A percentile compares a stretch with the other conserved stretches of the same genome.
Conservation (phyloP, 257 asterid species). For the Solanum gracilifrons region DNA sequence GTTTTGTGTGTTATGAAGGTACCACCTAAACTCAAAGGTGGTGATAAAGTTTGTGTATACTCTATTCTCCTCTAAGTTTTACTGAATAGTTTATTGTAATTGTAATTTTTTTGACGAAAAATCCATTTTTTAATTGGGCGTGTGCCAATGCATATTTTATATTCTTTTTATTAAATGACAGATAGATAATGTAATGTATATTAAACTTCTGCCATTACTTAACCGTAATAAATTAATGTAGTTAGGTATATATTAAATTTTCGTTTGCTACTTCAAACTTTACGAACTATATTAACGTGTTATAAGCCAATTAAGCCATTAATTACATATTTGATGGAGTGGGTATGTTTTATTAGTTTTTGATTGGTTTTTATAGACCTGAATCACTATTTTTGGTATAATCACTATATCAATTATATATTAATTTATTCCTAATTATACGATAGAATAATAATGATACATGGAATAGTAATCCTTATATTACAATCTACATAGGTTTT, state of each 20-base stretch:
- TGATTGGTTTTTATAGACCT: background rate
- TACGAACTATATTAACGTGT: background rate
- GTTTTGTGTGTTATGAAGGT: background rate
- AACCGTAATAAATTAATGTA: background rate
- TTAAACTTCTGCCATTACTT: background rate
- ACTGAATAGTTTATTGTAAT: background rate
- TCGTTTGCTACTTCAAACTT: background rate
- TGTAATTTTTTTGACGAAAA: background rate
- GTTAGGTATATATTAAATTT: background rate
- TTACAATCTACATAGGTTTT: background rate
- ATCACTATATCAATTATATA: background rate
- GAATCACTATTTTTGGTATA: background rate
- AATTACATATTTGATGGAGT: background rate
- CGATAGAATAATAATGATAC: background rate
- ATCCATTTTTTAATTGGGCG: background rate
- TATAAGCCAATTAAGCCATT: background rate
- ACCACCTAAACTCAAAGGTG: background rate
- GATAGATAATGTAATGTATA: background rate
- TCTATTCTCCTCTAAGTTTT: fast-evolving
- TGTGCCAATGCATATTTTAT: background rate
- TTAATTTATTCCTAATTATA: background rate
- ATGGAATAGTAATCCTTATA: background rate
- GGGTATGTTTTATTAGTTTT: background rate
- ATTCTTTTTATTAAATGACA: background rate
- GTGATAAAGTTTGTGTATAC: background rate